Evolutionary conservation across 257 asterid species (phyloP).

Genomic region (Capsicum pubescens): DNA sequence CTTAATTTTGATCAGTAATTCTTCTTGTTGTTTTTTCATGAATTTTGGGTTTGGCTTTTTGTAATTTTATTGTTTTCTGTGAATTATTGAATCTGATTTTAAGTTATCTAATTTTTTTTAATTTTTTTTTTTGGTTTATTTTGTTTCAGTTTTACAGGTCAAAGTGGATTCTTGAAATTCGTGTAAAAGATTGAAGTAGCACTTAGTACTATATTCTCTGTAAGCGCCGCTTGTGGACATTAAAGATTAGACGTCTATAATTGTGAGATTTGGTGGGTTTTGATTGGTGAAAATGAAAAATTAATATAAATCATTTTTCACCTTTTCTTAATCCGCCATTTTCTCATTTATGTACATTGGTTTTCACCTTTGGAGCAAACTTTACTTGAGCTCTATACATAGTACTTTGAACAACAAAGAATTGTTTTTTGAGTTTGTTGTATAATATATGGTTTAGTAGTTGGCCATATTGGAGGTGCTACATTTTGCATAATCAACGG

Average conservation of each 20-base stretch:
- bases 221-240: slow-evolving; percentile 62
- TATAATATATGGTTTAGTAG: slow-evolving; percentile 31
- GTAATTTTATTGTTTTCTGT: not conserved
- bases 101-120: too few relatives aligned
- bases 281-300: slow-evolving; percentile 41
- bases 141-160: slow-evolving; percentile 20
- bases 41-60: not conserved
- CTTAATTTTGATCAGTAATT: not conserved
- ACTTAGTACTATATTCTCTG: slow-evolving; percentile 28
- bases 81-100: slow-evolving; percentile 26
- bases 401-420: slow-evolving; percentile 44
- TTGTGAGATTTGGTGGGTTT: slow-evolving; percentile 42
- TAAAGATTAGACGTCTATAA: slow-evolving; percentile 7
- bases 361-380: slow-evolving; percentile 27
- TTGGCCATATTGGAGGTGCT: slow-evolving; percentile 39
- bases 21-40: not conserved
- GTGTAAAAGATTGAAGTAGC: slow-evolving; percentile 43
- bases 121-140: not conserved
- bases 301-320: not conserved
- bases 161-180: slow-evolving; percentile 45
- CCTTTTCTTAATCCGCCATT: slow-evolving; percentile 38
- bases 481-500: slow-evolving; percentile 59
- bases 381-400: slow-evolving; percentile 49
- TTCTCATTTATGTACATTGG: slow-evolving; percentile 31
- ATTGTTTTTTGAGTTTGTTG: slow-evolving; percentile 29